Evolutionary conservation across 768 basidiomycete genomes (phyloP).

Genomic region (Phanerodontia chrysosporium): DNA sequence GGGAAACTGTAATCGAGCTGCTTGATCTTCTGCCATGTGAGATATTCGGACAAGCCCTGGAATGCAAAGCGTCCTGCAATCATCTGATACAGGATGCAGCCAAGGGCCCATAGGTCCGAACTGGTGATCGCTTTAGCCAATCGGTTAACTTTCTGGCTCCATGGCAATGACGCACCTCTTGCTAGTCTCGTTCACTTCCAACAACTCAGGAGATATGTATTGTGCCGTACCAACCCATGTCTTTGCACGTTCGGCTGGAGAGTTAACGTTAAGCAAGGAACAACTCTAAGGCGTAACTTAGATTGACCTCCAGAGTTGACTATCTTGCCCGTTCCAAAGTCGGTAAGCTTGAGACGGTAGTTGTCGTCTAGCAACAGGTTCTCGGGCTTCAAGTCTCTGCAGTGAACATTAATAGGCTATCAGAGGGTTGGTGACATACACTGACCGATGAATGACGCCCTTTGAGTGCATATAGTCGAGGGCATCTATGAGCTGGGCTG

Average conservation of each 20-base stretch:
- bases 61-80: constrained; percentile 91
- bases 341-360: constrained; percentile 90
- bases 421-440: not conserved
- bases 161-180: constrained; percentile 50
- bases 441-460: constrained; percentile 82
- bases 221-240: constrained; percentile 90
- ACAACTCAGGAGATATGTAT: constrained; percentile 84
- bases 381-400: constrained; percentile 79
- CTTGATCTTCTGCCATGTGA: constrained; percentile 94
- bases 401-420: not conserved
- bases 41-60: constrained; percentile 85
- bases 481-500: constrained; percentile 87
- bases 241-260: constrained; percentile 47
- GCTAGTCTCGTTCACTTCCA: constrained; percentile 69
- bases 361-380: constrained; percentile 87
- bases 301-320: constrained; percentile 51
- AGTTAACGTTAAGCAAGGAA: constrained; percentile 10
- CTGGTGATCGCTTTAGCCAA: constrained; percentile 33
- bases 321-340: constrained; percentile 91
- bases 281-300: constrained; percentile 12
- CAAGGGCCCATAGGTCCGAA: constrained; percentile 94
- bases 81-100: constrained; percentile 92
- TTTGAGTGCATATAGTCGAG: constrained; percentile 87
- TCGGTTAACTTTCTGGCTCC: not conserved
- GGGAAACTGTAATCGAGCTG: constrained; percentile 84